Evolutionary conservation across 257 asterid species (phyloP).

Genomic region (Ligustrum vulgare): DNA sequence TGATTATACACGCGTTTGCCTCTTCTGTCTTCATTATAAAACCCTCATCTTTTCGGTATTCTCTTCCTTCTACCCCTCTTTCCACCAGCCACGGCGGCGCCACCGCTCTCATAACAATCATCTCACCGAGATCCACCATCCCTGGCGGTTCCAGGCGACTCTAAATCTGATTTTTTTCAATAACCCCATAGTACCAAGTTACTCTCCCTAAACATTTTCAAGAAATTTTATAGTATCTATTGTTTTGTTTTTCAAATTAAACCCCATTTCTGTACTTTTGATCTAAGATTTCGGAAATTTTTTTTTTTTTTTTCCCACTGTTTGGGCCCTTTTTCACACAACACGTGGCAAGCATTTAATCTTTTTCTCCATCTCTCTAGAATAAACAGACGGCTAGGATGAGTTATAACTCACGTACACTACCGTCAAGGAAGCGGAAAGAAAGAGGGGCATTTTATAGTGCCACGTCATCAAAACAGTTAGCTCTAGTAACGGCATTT

Average conservation of each 20-base stretch:
- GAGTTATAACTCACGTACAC: constrained; percentile 50
- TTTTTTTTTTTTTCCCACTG: neutral
- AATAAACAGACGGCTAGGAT: constrained; percentile 46
- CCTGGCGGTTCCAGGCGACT: constrained; percentile 4
- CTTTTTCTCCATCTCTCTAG: neutral
- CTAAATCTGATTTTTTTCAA: constrained; percentile 8
- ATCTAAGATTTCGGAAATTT: constrained; percentile 7
- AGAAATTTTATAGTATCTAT: constrained; percentile 2
- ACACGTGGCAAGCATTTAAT: constrained; percentile 31
- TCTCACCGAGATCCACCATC: constrained; percentile 28
- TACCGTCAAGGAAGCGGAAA: constrained; percentile 62
- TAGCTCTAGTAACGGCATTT: constrained; percentile 36
- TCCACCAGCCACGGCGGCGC: constrained; percentile 34
- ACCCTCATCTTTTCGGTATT: neutral
- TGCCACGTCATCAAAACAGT: constrained; percentile 42
- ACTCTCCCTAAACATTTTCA: constrained; percentile 4
- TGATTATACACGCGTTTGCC: neutral
- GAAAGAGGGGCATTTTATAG: constrained; percentile 37
- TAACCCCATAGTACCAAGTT: neutral
- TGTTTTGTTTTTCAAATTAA: constrained; percentile 7
- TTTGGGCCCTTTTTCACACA: no score
- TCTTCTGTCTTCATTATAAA: neutral
- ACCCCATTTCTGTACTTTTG: constrained; percentile 12
- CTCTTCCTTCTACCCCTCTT: constrained; percentile 8
- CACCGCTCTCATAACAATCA: constrained; percentile 23